A percentile compares a stretch with the other conserved stretches of the same genome.
phyloP scores from a whole-genome alignment of 352 stramenopile genomes.

The Phytophthora colocasiae region DNA sequence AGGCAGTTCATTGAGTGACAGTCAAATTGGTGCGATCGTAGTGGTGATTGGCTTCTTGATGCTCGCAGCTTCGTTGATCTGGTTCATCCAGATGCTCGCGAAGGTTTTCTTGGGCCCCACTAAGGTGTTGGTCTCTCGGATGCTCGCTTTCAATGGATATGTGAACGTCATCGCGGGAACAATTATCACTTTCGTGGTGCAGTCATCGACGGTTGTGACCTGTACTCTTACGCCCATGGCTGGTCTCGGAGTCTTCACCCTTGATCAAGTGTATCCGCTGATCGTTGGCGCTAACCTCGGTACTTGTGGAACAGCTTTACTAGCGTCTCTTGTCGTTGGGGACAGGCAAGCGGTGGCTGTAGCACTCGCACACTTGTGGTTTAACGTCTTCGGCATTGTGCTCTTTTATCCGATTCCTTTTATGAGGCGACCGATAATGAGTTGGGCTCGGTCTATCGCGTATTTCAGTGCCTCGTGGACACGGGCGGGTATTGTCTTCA shows the following conservation, averaged over 20 bases:
- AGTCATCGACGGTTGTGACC: conserved; percentile 91
- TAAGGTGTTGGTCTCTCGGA: conserved; percentile 79
- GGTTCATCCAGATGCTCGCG: conserved; percentile 55
- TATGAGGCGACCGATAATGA: conserved; percentile 79
- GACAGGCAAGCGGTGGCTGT: conserved; percentile 81
- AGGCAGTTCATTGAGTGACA: conserved; percentile 34
- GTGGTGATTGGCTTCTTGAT: conserved; percentile 49
- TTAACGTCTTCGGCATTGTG: conserved; percentile 91
- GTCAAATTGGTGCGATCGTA: conserved; percentile 47
- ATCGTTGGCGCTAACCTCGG: conserved; percentile 93
- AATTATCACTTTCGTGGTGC: conserved; percentile 86
- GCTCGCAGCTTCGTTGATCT: conserved; percentile 48
- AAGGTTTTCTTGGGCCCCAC: conserved; percentile 79
- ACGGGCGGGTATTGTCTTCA: conserved; percentile 50
- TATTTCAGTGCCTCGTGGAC: conserved; percentile 66
- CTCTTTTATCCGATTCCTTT: conserved; percentile 91
- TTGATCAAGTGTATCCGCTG: conserved; percentile 91
- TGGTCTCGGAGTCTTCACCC: conserved; percentile 81
- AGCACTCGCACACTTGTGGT: conserved; percentile 90
- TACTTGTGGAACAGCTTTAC: conserved; percentile 87
- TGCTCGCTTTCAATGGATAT: conserved; percentile 90
- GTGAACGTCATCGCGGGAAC: conserved; percentile 84
- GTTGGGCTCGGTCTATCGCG: conserved; percentile 69
- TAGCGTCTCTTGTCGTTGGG: conserved; percentile 85
- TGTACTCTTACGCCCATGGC: conserved; percentile 89